Base-by-base conservation (phyloP, 2,329 filamentous ascomycete genomes). In the Hyphodiscus sp. region DNA sequence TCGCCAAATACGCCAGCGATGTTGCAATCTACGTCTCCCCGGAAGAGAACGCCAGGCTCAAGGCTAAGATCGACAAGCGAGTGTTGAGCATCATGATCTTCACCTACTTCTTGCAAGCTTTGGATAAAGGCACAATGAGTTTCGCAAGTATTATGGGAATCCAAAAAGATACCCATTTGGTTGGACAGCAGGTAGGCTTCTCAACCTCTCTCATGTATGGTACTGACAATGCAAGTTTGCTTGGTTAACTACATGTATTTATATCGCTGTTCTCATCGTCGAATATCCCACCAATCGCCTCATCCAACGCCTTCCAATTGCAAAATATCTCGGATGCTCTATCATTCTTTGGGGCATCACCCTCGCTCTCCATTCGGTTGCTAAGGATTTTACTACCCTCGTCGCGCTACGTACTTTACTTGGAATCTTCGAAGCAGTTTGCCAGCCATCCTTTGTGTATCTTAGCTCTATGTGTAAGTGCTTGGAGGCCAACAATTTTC, bases 71-170 rank as follows among this genome's bases (percentile, higher is more conserved):
- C 59, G 85, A 90, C 68, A 77, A 74, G 57, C 79, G 86, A 30
- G 78, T 90, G 2, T 71, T 91, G 44, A 70, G 77, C 1, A 74
- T 90, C 66, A 90, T 91, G 86, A 77, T 90, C 53, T 68, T 78
- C 29, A 76, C 73, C 41, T 81, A 78, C 63, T 76, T 66, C 64
- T 70, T 62, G 54, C 71, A 67, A 63, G 74, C 67, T 18, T 57
- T 72, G 2, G 68, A 67, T 46, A 67, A 67, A 47, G 63, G 64
- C 1, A 66, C 65, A 1, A 47, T 65, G 46, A 59, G 59, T 15
- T 67, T 66, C 38, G 56, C 61, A 13, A 61, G 55, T 47, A 65
- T 67, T 23, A 66, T 66, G 63, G 62, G 60, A 2, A 62, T 67
- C 13, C 46, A 52, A 23, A 49, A 51, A 9, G 62, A 66, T 52